A percentile compares a stretch with the other conserved stretches of the same genome.
Evolutionary conservation across 495 filamentous ascomycete species (phyloP).

Genomic region (Aspergillus affinis): DNA sequence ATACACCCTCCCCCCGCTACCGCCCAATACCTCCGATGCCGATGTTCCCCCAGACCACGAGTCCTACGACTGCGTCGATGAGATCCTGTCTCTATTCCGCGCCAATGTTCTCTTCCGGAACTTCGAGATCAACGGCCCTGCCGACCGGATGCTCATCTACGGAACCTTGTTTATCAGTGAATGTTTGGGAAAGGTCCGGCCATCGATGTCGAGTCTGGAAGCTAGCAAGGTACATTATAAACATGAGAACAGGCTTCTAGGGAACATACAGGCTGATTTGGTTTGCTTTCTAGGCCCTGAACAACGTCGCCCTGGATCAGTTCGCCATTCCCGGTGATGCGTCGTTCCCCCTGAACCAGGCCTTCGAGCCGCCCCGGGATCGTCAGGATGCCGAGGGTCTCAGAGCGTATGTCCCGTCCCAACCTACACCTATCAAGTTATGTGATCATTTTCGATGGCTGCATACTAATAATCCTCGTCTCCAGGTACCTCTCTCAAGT

Average conservation of each 20-base stretch:
- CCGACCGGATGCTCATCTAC: constrained; percentile 93
- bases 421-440: no score
- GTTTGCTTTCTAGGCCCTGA: constrained; percentile 49
- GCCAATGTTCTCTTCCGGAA: constrained; percentile 99
- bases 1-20: constrained; percentile 75
- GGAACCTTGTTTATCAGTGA: constrained; percentile 93
- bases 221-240: constrained; percentile 54
- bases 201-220: constrained; percentile 59
- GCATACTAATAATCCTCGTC: not conserved
- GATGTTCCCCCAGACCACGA: constrained; percentile 80
- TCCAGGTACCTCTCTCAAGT: constrained; percentile 82
- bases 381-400: constrained; percentile 86
- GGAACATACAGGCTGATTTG: not conserved
- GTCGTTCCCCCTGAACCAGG: constrained; percentile 87
- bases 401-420: constrained; percentile 55
- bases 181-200: constrained; percentile 80
- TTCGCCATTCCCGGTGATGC: constrained; percentile 96
- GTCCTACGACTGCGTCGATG: constrained; percentile 92
- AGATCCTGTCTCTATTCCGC: constrained; percentile 88
- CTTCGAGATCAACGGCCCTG: constrained; percentile 97
- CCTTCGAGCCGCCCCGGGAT: constrained; percentile 75
- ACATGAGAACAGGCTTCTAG: not conserved
- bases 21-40: constrained; percentile 63
- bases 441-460: not conserved
- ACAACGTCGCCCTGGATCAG: constrained; percentile 79